phyloP scores from a whole-genome alignment of 208 protist genomes.

The Sergeia podlipaevii region DNA sequence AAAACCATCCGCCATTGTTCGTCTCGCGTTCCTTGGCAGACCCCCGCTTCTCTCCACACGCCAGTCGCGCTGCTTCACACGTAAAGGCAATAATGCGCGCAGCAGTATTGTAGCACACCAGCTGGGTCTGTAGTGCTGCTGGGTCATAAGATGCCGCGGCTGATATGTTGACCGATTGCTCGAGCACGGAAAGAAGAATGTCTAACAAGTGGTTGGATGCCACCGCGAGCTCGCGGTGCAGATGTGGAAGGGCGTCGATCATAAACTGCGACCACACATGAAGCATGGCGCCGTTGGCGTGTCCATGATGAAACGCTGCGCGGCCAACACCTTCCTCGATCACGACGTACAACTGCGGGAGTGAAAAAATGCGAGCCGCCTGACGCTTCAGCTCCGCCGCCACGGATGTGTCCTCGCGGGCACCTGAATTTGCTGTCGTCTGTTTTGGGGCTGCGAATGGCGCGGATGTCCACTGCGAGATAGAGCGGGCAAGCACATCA shows the following conservation, averaged over 20 bases:
- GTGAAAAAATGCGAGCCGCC: neutral
- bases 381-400: slow-evolving; percentile 7
- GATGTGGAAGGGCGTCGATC: slow-evolving; percentile 19
- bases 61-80: no score
- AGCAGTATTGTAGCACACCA: slow-evolving; percentile 4
- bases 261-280: slow-evolving; percentile 21
- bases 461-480: no score
- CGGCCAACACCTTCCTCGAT: no score
- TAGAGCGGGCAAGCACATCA: no score
- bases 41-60: no score
- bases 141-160: no score
- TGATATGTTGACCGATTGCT: neutral
- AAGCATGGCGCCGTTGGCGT: slow-evolving; percentile 4
- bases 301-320: neutral
- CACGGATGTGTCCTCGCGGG: neutral
- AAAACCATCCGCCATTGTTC: no score
- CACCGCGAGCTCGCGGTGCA: slow-evolving; percentile 28
- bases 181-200: slow-evolving; percentile 19
- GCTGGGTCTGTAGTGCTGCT: no score
- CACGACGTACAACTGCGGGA: neutral
- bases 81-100: no score
- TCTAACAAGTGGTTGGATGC: slow-evolving; percentile 17
- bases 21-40: no score
- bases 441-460: no score
- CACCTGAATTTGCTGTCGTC: no score